These are phyloP conservation scores for Rosa chinensis DNA, from an alignment of 306 rosid genomes.

Conservation along the genomic window DNA sequence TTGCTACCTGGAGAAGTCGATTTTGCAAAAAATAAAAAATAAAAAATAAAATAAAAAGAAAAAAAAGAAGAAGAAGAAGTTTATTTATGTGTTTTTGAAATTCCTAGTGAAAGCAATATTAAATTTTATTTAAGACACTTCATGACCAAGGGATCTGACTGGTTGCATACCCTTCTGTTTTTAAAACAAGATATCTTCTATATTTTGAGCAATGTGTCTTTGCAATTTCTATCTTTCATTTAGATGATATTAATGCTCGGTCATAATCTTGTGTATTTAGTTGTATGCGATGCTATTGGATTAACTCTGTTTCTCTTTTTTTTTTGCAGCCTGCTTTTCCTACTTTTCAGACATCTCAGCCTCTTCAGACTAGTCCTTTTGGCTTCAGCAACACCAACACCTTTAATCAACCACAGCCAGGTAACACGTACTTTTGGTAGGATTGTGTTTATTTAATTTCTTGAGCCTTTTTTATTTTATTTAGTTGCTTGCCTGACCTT, in stretches of 20 bases:
- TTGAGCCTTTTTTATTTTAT: neutral
- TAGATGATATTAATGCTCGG: neutral
- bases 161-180: neutral
- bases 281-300: neutral
- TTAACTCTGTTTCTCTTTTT: neutral
- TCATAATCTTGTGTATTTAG: neutral
- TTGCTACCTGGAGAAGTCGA: neutral
- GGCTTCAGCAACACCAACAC: constrained; percentile 39
- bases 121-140: neutral
- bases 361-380: constrained; percentile 49
- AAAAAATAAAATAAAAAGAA: neutral
- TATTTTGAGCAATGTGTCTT: neutral
- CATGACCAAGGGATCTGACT: neutral
- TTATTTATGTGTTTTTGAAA: neutral
- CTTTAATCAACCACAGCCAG: constrained; percentile 66
- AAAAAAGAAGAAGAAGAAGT: neutral
- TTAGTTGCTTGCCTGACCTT: constrained; percentile 26
- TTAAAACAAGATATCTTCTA: neutral
- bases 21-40: neutral
- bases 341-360: constrained; percentile 54
- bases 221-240: neutral
- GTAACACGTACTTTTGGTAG: constrained; percentile 39
- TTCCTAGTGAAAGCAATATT: neutral
- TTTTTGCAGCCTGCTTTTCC: constrained; percentile 56
- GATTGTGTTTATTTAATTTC: neutral